Base-by-base conservation (phyloP, 805 yeast genomes). In the Tetrapisispora iriomotensis region DNA sequence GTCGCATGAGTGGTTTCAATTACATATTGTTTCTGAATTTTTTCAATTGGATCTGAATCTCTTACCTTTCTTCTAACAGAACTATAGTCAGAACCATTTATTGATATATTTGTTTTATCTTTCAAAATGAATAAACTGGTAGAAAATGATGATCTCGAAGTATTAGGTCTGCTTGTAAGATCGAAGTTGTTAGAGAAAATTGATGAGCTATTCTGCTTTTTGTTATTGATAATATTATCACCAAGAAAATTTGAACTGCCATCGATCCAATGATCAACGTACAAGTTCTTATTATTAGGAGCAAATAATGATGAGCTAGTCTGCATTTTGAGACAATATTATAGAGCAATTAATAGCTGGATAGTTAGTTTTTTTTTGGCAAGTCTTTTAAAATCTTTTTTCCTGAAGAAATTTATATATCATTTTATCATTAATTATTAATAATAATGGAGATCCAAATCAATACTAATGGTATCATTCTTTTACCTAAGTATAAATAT, bases 261-360 rank as follows among this genome's bases (percentile, higher is more conserved):
- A 24, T 25, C 28, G 6, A 37, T 37, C 40, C 40, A 37, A 15
- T 14, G 22, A 25, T 37, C 40, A 14, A 37, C 26, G 20, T 31
- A 37, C 26, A 14, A n/a, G 13, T 17, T 31, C 12, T 26, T 37
- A 15, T 25, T 37, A 33, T 33, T 33, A 33, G 22, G 21, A 31
- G 40, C 40, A 22, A 37, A 31, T 18, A 18, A 24, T 26, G 13
- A 6, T n/a, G 31, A 37, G 40, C 40, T 21, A 37, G 18, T 18
- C 13, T 31, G 17, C 36, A 31, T 37, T 21, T 9, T 28, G 7
- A 23, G 3, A 6, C 10, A 8, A 9, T 26, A 18, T n/a, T 19
- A 19, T 5, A 27, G 21, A 15, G 28, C 26, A 27, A 21, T 12
- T 18, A n/a, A 18, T 29, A 6, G 9, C 12, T 8, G 10, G 9